Percentiles rank a stretch among this genome's conserved stretches.
Evolutionary conservation across 208 protist genomes (phyloP).

Genomic region (Angomonas ambiguus): DNA sequence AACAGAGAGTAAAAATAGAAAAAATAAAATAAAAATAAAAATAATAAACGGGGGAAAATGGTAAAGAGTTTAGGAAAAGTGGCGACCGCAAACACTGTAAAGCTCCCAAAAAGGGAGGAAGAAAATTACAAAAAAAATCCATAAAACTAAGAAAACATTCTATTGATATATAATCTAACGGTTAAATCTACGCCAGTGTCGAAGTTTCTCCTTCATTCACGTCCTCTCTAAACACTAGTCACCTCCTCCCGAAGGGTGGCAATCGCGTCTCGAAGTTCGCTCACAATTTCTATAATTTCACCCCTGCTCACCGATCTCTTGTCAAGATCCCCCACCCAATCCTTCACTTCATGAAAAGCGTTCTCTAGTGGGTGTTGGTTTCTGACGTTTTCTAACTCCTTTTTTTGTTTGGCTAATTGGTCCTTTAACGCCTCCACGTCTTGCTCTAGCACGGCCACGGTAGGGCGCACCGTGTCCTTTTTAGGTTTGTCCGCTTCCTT

Average conservation of each 20-base stretch:
- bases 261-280: conserved; percentile 40
- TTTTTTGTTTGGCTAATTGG: neutral
- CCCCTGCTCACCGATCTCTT: conserved; percentile 46
- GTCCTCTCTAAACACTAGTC: neutral
- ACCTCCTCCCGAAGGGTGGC: conserved; percentile 25
- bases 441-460: neutral
- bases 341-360: conserved; percentile 72
- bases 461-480: neutral
- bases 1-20: neutral
- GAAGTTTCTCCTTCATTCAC: too few relatives aligned
- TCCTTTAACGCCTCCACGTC: neutral
- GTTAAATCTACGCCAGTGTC: conserved; percentile 3
- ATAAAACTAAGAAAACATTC: conserved; percentile 2
- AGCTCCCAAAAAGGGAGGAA: neutral
- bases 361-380: conserved; percentile 41
- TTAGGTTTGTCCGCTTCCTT: neutral
- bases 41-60: neutral
- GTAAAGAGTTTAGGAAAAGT: neutral
- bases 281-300: conserved; percentile 49
- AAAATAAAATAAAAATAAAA: conserved; percentile 4
- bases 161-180: neutral
- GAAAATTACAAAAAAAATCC: neutral
- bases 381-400: conserved; percentile 29
- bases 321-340: conserved; percentile 80
- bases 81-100: too few relatives aligned